Conservation (phyloP, 805 yeast species). For the Saccharomyces jurei region DNA sequence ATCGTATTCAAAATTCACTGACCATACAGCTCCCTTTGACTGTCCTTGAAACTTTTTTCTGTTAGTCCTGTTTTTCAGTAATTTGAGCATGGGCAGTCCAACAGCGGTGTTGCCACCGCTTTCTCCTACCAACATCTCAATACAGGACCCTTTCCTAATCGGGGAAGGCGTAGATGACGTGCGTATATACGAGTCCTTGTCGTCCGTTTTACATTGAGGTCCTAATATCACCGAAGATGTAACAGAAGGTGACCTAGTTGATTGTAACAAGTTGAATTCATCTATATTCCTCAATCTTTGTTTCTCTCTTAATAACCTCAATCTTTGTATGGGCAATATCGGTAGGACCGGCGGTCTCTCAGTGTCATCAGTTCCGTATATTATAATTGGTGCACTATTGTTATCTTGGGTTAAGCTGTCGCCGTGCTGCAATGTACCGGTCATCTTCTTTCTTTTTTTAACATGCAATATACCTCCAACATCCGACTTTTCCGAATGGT, state of each 20-base stretch:
- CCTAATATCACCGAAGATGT: neutral
- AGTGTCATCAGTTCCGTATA: slow-evolving; percentile 9
- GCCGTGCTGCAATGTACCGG: neutral
- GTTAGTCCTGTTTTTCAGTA: neutral
- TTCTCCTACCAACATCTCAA: neutral
- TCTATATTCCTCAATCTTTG: slow-evolving; percentile 15
- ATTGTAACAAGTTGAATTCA: slow-evolving; percentile 1
- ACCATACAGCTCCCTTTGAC: slow-evolving; percentile 21
- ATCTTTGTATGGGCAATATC: slow-evolving; percentile 26
- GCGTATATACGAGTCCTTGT: slow-evolving; percentile 4
- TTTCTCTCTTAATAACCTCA: slow-evolving; percentile 21
- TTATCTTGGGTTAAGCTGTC: slow-evolving; percentile 1
- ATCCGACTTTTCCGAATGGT: neutral
- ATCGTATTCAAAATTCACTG: slow-evolving; percentile 26
- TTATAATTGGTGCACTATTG: slow-evolving; percentile 2
- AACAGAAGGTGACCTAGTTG: neutral
- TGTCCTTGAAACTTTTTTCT: neutral
- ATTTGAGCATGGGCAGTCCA: neutral
- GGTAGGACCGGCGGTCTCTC: slow-evolving; percentile 28
- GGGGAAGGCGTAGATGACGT: slow-evolving; percentile 23
- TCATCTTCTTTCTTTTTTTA: neutral
- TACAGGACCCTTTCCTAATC: slow-evolving; percentile 3
- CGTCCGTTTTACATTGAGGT: neutral
- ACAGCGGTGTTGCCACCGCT: neutral
- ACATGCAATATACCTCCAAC: neutral